Evolutionary conservation across 176 grass and related monocot genomes (phyloP).

Genomic region (Melocanna baccifera): DNA sequence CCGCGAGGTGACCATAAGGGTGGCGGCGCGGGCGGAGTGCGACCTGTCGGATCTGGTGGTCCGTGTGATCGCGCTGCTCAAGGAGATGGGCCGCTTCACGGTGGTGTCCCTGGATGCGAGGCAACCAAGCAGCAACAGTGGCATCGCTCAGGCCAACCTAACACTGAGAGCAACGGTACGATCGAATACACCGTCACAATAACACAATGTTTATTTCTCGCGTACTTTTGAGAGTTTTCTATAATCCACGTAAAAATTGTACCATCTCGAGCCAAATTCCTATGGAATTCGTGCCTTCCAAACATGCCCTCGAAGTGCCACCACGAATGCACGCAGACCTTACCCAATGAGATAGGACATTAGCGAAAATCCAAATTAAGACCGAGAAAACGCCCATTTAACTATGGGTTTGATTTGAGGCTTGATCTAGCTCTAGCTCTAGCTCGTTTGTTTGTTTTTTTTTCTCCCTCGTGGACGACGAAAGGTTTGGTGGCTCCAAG

Average conservation of each 20-base stretch:
- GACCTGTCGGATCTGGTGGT: constrained; percentile 46
- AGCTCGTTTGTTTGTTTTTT: not conserved
- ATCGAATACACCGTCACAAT: not conserved
- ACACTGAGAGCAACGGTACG: constrained; percentile 42
- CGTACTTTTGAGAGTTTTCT: not conserved
- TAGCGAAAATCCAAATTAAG: too few species aligned
- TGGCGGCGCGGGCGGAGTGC: constrained; percentile 22
- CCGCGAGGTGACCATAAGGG: constrained; percentile 24
- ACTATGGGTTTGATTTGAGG: not conserved
- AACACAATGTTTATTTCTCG: not conserved
- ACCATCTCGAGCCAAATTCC: too few species aligned
- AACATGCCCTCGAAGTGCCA: too few species aligned
- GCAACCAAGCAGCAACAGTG: not conserved
- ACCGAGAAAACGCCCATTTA: not conserved
- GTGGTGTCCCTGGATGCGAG: constrained; percentile 29
- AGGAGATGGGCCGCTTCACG: constrained; percentile 10
- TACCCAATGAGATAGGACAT: too few species aligned
- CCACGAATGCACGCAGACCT: too few species aligned
- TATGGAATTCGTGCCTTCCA: too few species aligned
- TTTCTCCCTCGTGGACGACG: not conserved
- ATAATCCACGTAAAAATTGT: not conserved
- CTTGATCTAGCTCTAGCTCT: not conserved
- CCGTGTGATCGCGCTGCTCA: constrained; percentile 39
- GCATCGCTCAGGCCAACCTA: constrained; percentile 27
- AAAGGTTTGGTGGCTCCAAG: not conserved